These are phyloP conservation scores for grape (Vitis vinifera) DNA, from an alignment of 164 flowering plant species.

Conservation along the genomic window ASM3070453v1 NC_081817.1:25918501-25919000, in stretches of 20 bases:
- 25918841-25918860: too few relatives aligned
- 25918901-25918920: too few relatives aligned
- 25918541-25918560: constrained; percentile 73
- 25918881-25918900: too few relatives aligned
- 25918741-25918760: constrained; percentile 52
- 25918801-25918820: too few relatives aligned
- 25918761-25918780: constrained; percentile 52
- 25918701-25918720: constrained; percentile 42
- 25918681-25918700: constrained; percentile 82
- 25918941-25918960: too few relatives aligned
- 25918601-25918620: constrained; percentile 76
- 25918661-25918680: too few relatives aligned
- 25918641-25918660: too few relatives aligned
- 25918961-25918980: background rate
- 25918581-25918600: constrained; percentile 86
- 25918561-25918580: constrained; percentile 67
- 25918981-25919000: too few relatives aligned
- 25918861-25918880: too few relatives aligned
- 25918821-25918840: too few relatives aligned
- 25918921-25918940: too few relatives aligned
- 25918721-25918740: constrained; percentile 5
- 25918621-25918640: too few relatives aligned
- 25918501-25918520: background rate
- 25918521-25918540: background rate
- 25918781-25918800: constrained; percentile 35